Conservation (phyloP, 495 filamentous ascomycete genomes). For the Hyaloscypha variabilis region DNA sequence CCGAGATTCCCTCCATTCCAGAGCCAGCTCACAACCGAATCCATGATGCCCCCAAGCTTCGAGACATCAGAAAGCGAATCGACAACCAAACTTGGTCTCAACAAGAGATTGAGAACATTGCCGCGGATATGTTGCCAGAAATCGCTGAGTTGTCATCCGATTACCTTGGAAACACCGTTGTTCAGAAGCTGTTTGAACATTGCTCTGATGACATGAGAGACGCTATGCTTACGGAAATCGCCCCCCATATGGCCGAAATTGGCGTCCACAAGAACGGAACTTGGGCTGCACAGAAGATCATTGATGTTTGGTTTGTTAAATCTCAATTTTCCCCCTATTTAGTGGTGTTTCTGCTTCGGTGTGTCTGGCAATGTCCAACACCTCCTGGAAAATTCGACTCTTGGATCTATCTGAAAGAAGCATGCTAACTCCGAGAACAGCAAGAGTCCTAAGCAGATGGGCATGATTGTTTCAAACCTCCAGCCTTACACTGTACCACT, state of each 20-base stretch:
- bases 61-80: constrained; percentile 96
- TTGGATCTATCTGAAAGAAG: neutral
- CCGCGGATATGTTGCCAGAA: constrained; percentile 90
- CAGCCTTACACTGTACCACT: constrained; percentile 84
- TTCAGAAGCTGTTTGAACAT: constrained; percentile 96
- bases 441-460: constrained; percentile 81
- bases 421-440: too few species aligned
- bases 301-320: constrained; percentile 74
- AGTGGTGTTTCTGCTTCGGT: too few species aligned
- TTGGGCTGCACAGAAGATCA: constrained; percentile 99
- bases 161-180: constrained; percentile 98
- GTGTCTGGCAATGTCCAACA: too few species aligned
- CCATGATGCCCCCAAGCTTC: constrained; percentile 92
- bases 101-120: constrained; percentile 89
- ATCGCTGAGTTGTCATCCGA: constrained; percentile 93
- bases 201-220: constrained; percentile 90
- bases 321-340: too few species aligned
- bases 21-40: constrained; percentile 90
- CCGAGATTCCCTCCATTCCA: constrained; percentile 86
- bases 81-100: constrained; percentile 88
- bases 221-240: constrained; percentile 85
- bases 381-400: too few species aligned
- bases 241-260: constrained; percentile 92
- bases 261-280: constrained; percentile 99
- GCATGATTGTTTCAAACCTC: constrained; percentile 79